These are phyloP conservation scores for Thyridium curvatum DNA, from an alignment of 2,329 filamentous ascomycete species.

Conservation along the genomic window DNA sequence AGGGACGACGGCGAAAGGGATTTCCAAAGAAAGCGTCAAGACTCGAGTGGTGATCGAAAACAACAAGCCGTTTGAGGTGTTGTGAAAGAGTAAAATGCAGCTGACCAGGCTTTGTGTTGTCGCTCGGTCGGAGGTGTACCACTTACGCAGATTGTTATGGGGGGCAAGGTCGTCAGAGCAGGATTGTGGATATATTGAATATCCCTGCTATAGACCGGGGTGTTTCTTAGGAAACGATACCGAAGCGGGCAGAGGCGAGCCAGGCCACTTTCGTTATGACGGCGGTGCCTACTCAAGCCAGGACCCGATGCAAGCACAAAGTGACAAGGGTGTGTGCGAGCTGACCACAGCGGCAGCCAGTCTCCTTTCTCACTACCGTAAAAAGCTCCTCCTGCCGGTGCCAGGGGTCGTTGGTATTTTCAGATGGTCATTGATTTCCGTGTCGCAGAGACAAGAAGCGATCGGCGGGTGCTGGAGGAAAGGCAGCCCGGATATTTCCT, in stretches of 20 bases:
- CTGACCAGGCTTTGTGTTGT: not conserved
- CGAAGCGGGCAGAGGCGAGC: constrained; percentile 3
- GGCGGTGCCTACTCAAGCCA: too few relatives aligned
- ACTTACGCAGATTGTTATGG: constrained; percentile 13
- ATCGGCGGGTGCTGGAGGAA: too few relatives aligned
- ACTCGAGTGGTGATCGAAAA: not conserved
- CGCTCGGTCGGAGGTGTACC: constrained; percentile 4
- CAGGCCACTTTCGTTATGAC: not conserved
- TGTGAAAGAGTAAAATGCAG: not conserved
- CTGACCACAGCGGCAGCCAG: too few relatives aligned
- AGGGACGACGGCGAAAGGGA: not conserved
- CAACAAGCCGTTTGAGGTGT: not conserved
- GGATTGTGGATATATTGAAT: constrained; percentile 11
- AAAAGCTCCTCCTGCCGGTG: too few relatives aligned
- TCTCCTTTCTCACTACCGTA: too few relatives aligned
- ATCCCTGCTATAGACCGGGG: constrained; percentile 12
- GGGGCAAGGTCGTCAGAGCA: constrained; percentile 1
- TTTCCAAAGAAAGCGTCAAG: not conserved
- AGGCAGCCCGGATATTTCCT: too few relatives aligned
- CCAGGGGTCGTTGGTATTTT: too few relatives aligned
- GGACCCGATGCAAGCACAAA: too few relatives aligned
- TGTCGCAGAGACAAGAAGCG: too few relatives aligned
- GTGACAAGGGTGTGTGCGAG: too few relatives aligned
- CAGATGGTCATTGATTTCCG: too few relatives aligned
- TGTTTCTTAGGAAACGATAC: constrained; percentile 18